Evolutionary conservation across 1,284 basidiomycete genomes (phyloP).

Genomic region (Mrakiaceae sp.): DNA sequence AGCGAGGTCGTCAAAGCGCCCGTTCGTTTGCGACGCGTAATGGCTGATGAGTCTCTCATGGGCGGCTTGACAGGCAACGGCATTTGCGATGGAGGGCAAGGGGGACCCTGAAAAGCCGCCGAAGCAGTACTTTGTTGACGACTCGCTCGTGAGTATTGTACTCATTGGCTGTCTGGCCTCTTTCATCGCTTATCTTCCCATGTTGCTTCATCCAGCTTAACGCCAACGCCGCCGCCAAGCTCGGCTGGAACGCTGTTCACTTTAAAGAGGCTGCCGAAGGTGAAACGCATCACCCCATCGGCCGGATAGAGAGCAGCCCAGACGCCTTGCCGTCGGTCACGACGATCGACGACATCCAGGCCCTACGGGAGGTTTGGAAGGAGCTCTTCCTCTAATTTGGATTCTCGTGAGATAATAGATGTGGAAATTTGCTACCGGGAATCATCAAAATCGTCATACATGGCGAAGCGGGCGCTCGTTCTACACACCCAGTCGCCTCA

Average conservation of each 20-base stretch:
- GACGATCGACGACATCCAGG: constrained; percentile 46
- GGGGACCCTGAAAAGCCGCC: not conserved
- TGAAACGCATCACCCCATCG: constrained; percentile 17
- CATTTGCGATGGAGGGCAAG: not conserved
- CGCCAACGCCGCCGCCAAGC: constrained; percentile 40
- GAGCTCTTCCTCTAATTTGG: constrained; percentile 45
- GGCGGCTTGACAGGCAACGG: constrained; percentile 34
- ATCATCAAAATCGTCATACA: too few relatives aligned
- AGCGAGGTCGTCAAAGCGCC: constrained; percentile 9
- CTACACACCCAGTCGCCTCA: not conserved
- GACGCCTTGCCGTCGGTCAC: constrained; percentile 44
- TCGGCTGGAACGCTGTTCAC: constrained; percentile 59
- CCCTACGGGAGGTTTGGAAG: constrained; percentile 55
- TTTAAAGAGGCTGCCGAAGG: constrained; percentile 45
- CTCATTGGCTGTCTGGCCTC: not conserved
- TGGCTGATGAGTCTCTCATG: constrained; percentile 45
- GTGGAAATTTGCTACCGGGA: too few relatives aligned
- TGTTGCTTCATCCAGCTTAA: not conserved
- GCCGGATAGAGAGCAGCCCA: constrained; percentile 41
- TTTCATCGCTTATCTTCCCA: not conserved
- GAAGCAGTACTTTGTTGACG: constrained; percentile 16
- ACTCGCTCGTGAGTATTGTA: constrained; percentile 13
- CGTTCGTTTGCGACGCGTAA: constrained; percentile 1
- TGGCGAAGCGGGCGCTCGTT: too few relatives aligned
- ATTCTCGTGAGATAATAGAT: too few relatives aligned